Evolutionary conservation across 805 yeast species (phyloP).

Genomic region (Lipomyces sp.): DNA sequence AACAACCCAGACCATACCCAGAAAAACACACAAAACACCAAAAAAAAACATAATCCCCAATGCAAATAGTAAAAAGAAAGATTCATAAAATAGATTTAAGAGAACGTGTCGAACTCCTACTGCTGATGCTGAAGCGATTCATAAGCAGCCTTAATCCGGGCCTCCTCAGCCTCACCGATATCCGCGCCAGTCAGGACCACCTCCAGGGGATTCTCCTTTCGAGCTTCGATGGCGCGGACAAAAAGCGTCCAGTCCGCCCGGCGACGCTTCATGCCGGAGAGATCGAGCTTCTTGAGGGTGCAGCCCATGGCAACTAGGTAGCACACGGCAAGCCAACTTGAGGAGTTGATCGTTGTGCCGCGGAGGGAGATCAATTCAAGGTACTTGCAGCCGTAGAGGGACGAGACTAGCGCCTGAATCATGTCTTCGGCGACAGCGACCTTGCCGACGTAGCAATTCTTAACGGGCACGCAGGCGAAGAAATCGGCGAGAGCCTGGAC

Average conservation of each 20-base stretch:
- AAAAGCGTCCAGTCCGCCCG: slow-evolving; percentile 19
- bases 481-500: slow-evolving; percentile 26
- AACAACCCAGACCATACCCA: not conserved
- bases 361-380: slow-evolving; percentile 7
- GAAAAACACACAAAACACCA: not conserved
- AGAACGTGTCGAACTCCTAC: no score
- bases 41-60: no score
- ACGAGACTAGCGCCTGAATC: slow-evolving; percentile 13
- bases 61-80: no score
- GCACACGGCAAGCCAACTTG: slow-evolving; percentile 23
- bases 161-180: not conserved
- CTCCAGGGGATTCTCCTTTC: not conserved
- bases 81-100: no score
- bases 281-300: slow-evolving; percentile 7
- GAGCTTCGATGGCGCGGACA: slow-evolving; percentile 14
- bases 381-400: slow-evolving; percentile 2
- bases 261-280: slow-evolving; percentile 16
- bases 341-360: not conserved
- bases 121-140: not conserved
- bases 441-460: slow-evolving; percentile 5
- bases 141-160: not conserved
- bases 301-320: slow-evolving; percentile 21
- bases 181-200: slow-evolving; percentile 12
- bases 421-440: slow-evolving; percentile 8
- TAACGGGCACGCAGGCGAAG: slow-evolving; percentile 18